These are phyloP conservation scores for Petunia axillaris DNA, from an alignment of 257 asterid species.

Conservation along the genomic window DNA sequence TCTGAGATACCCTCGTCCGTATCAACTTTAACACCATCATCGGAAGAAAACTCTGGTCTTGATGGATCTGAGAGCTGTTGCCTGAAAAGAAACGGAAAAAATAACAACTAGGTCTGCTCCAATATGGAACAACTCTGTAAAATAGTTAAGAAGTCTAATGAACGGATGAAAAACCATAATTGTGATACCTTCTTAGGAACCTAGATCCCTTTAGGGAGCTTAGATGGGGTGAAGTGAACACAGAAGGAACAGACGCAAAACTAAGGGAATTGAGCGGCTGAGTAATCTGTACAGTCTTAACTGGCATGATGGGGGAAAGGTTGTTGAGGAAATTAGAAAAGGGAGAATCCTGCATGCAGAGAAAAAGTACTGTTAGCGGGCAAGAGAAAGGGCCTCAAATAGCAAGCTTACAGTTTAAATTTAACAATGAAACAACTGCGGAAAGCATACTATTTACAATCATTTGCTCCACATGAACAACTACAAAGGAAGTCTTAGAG, in stretches of 20 bases:
- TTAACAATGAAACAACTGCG: not conserved
- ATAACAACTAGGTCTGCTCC: not conserved
- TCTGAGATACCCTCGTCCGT: conserved; percentile 25
- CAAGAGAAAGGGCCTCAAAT: no score
- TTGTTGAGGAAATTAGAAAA: conserved; percentile 82
- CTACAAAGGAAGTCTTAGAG: no score
- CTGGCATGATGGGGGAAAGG: conserved; percentile 88
- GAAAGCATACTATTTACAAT: no score
- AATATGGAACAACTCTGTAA: no score
- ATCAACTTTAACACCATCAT: conserved; percentile 39
- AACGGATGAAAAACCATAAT: conserved; percentile 5
- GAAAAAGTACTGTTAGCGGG: no score
- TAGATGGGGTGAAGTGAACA: conserved; percentile 90
- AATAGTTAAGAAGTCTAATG: no score
- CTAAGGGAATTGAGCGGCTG: conserved; percentile 78
- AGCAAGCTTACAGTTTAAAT: not conserved
- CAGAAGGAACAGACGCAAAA: conserved; percentile 69
- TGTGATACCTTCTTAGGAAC: conserved; percentile 72
- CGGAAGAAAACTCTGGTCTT: conserved; percentile 82
- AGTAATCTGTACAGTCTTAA: conserved; percentile 68
- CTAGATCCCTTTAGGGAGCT: conserved; percentile 63
- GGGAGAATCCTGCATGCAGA: conserved; percentile 82
- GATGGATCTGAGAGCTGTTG: conserved; percentile 85
- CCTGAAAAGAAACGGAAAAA: conserved; percentile 45
- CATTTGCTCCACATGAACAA: no score